Evolutionary conservation across 2,329 filamentous ascomycete genomes (phyloP), one percentile per base, ranked within the genome.

Genomic region (Claviceps africana): DNA sequence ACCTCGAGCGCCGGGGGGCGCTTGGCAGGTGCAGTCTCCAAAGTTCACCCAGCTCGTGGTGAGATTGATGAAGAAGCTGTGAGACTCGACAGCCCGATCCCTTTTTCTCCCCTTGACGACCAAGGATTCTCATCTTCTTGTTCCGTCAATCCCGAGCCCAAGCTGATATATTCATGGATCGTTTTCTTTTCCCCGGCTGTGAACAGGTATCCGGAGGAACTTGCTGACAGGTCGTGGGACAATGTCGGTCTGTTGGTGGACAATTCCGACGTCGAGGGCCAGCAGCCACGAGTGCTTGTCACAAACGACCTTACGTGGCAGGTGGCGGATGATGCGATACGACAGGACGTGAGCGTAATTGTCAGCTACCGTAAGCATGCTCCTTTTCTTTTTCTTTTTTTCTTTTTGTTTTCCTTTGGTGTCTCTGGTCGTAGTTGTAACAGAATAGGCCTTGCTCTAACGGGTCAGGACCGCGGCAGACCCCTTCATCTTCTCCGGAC

Each of bases 401-500:
- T 22, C 9, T 51, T 55, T 33, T 37, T 51, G 19, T n/a, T 21
- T 22, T 13, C 45, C 19, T 8, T 10, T 9, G 9, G 9, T 31
- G 5, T 9, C 30, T 15, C 21, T 4, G 15, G 15, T 10, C 43
- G 9, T 11, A 22, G 31, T 8, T 10, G 31, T 8, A n/a, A 35
- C 17, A 35, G 1, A 15, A 19, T 4, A 2, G 17, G 25, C 13
- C 19, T 25, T 21, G n/a, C 7, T 8, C 21, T 31, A 51, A 31
- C 35, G 19, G 7, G 17, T 39, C 21, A 22, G 31, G 7, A 37
- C 6, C 43, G 8, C 59, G 35, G 17, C 60, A 94, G 88, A 98
- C 69, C 93, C 93, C 22, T 93, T 97, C 65, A 97, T 98, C 64
- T 98, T 98, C 74, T 82, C 86, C 48, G 86, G 86, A 51, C 76